Evolutionary conservation across 495 filamentous ascomycete species (phyloP), one percentile per base, ranked within the genome.

Genomic region (Aspergillus campestris): DNA sequence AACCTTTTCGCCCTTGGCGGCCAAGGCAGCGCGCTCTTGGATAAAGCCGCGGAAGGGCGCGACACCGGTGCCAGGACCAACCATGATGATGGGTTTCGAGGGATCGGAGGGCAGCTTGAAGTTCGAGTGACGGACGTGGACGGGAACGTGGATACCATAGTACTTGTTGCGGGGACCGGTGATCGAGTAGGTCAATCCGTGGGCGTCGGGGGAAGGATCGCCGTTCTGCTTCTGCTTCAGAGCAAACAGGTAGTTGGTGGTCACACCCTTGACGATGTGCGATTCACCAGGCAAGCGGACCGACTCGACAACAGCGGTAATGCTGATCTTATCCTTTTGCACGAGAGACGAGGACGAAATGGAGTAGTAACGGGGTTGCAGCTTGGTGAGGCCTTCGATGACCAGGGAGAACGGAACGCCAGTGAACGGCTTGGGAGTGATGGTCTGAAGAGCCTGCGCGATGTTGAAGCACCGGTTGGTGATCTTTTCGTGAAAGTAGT

Each of bases 51-150:
- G 77, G 79, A 99, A 95, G 10, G 92, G 92, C 8, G 92, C 92
- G 36, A 97, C 92, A 73, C 92, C 92, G 47, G 94, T 96, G 56
- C 92, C 92, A 13, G 92, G 92, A 31, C 92, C 92, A 59, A 99
- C 78, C 81, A 95, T 87, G 63, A 99, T 92, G 49, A 99, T 73
- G 14, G 92, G 92, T 66, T 89, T 91, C 13, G 86, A 78, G 6
- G 92, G 90, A 54, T 99, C 92, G 32, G 91, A 95, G 31, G 92
- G 92, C 15, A 99, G 78, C 69, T 96, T 96, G 80, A 99, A 99
- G 72, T 99, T 99, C 38, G 92, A 99, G 71, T 95, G 89, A 45
- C 92, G 87, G 40, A 97, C 81, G 63, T 97, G 94, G 15, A 97
- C 87, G 3, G 94, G 92, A 5, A 97, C 84, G 55, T 95, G 91